phyloP scores from a whole-genome alignment of 1,284 basidiomycete species.

The Puccinia novopanici region DNA sequence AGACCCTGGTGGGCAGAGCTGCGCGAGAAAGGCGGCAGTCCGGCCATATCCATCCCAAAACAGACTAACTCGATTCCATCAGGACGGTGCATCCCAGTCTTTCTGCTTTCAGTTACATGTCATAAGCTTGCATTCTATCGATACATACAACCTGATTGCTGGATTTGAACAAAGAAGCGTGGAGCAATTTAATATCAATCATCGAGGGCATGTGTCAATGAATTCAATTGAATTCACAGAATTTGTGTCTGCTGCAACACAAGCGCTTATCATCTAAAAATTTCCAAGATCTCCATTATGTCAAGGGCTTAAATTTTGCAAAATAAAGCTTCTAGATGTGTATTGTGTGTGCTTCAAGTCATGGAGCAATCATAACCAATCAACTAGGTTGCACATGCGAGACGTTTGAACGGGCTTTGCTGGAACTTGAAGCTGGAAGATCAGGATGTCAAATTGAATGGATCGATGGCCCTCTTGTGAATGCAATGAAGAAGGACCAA shows the following conservation, averaged over 20 bases:
- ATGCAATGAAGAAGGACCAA: conserved; percentile 79
- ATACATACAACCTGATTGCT: conserved; percentile 90
- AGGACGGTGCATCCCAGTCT: too few species aligned
- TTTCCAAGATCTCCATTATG: conserved; percentile 16
- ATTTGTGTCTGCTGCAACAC: background rate
- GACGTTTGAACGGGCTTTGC: conserved; percentile 26
- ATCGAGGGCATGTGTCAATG: conserved; percentile 17
- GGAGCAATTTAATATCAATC: conserved; percentile 50
- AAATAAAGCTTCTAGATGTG: background rate
- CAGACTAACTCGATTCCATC: too few species aligned
- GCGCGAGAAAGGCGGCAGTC: too few species aligned
- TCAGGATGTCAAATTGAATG: conserved; percentile 71
- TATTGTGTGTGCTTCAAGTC: background rate
- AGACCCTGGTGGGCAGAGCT: too few species aligned
- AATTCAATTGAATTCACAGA: conserved; percentile 33
- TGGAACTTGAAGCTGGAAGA: conserved; percentile 18
- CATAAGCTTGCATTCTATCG: conserved; percentile 80
- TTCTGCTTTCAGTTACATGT: conserved; percentile 74
- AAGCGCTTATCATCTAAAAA: background rate
- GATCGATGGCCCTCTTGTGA: conserved; percentile 91
- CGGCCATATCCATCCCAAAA: too few species aligned
- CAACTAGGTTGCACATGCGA: background rate
- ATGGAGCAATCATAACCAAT: background rate
- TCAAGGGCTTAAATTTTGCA: conserved; percentile 48
- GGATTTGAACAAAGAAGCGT: conserved; percentile 81